Conservation (phyloP, 371 early-diverging fungal species). For the Dichotomocladium elegans region DNA sequence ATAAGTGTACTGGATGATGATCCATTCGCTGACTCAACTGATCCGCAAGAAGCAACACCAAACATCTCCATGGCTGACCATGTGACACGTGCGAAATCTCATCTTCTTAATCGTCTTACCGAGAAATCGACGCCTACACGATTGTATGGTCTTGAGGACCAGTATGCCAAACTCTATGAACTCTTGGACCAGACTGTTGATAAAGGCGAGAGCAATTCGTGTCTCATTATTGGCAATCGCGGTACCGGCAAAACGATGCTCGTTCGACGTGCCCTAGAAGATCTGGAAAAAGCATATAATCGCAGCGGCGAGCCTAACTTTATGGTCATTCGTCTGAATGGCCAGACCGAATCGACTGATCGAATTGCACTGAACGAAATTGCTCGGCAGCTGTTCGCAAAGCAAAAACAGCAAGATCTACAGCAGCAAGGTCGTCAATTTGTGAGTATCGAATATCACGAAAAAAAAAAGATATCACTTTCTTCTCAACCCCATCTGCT, state of each 20-base stretch:
- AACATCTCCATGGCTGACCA: conserved; percentile 1
- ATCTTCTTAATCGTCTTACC: conserved; percentile 38
- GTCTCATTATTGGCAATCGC: conserved; percentile 69
- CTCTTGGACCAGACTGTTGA: conserved; percentile 58
- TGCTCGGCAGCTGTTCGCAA: conserved; percentile 64
- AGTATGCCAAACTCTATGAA: conserved; percentile 52
- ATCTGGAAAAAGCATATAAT: conserved; percentile 23
- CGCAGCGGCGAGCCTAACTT: conserved; percentile 36
- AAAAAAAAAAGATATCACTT: not conserved
- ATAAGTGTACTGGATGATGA: not conserved
- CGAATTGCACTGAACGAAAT: conserved; percentile 79
- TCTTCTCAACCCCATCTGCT: too few relatives aligned
- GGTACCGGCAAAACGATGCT: conserved; percentile 68
- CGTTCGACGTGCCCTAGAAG: conserved; percentile 38
- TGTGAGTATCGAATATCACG: conserved; percentile 26
- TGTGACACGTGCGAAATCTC: conserved; percentile 4
- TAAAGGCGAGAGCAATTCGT: conserved; percentile 75
- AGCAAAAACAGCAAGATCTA: conserved; percentile 15
- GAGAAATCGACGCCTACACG: conserved; percentile 35
- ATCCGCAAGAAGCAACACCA: not conserved
- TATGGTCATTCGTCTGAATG: conserved; percentile 71
- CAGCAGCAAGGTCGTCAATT: conserved; percentile 7
- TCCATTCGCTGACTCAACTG: conserved; percentile 1
- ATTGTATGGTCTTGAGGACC: conserved; percentile 57
- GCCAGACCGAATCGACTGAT: conserved; percentile 81